These are phyloP conservation scores for Apophysomyces variabilis DNA, from an alignment of 371 early-diverging fungal genomes.

Conservation along the genomic window DNA sequence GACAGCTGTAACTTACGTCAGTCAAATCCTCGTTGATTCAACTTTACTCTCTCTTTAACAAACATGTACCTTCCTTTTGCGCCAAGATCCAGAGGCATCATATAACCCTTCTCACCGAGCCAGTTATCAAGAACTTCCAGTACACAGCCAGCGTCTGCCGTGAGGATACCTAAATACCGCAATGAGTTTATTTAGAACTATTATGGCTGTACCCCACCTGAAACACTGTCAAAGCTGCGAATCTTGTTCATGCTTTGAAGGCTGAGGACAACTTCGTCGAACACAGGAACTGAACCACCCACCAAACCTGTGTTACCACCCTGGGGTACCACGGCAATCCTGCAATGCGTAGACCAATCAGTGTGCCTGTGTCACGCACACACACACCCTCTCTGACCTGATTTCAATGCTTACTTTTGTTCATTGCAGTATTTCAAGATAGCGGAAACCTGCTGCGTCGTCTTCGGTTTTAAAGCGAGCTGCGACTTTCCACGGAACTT, in stretches of 20 bases:
- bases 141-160: slow-evolving; percentile 92
- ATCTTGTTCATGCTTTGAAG: slow-evolving; percentile 81
- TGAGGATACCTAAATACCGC: slow-evolving; percentile 66
- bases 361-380: too few relatives aligned
- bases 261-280: slow-evolving; percentile 92
- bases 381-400: slow-evolving; percentile 6
- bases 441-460: slow-evolving; percentile 83
- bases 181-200: background rate
- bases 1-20: slow-evolving; percentile 56
- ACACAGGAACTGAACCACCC: slow-evolving; percentile 93
- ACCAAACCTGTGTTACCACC: slow-evolving; percentile 96
- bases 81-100: slow-evolving; percentile 96
- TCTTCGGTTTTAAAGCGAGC: slow-evolving; percentile 86
- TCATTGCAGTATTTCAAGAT: slow-evolving; percentile 90
- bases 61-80: slow-evolving; percentile 74
- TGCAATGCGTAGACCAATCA: slow-evolving; percentile 16
- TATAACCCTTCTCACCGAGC: slow-evolving; percentile 83
- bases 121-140: slow-evolving; percentile 89
- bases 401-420: slow-evolving; percentile 47
- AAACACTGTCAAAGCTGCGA: slow-evolving; percentile 81
- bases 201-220: slow-evolving; percentile 50
- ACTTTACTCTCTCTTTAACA: too few relatives aligned
- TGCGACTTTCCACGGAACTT: slow-evolving; percentile 89
- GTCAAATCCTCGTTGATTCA: background rate
- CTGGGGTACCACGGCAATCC: slow-evolving; percentile 94